phyloP scores from a whole-genome alignment of 441 rosid species.

The Populus hybrid region DNA sequence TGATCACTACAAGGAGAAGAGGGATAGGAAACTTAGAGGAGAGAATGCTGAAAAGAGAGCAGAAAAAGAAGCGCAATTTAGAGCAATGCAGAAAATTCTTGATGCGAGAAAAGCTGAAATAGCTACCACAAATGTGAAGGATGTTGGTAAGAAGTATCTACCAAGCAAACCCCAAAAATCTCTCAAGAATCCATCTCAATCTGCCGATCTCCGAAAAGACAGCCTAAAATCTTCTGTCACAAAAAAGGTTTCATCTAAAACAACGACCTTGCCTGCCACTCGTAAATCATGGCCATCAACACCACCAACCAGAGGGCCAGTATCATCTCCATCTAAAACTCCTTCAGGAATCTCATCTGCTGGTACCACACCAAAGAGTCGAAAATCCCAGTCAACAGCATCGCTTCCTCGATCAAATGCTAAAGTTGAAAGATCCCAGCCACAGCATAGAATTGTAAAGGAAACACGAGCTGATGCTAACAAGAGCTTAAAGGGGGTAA shows the following conservation, averaged over 20 bases:
- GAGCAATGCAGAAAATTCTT: slow-evolving; percentile 50
- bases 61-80: slow-evolving; percentile 52
- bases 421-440: slow-evolving; percentile 40
- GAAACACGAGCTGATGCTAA: slow-evolving; percentile 20
- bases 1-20: slow-evolving; percentile 55
- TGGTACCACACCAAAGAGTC: slow-evolving; percentile 36
- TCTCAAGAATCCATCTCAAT: slow-evolving; percentile 30
- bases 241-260: slow-evolving; percentile 40
- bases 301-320: slow-evolving; percentile 43
- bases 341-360: slow-evolving; percentile 36
- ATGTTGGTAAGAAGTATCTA: slow-evolving; percentile 32
- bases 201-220: slow-evolving; percentile 40
- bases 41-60: slow-evolving; percentile 48
- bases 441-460: slow-evolving; percentile 31
- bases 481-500: slow-evolving; percentile 27
- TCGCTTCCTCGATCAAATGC: slow-evolving; percentile 33
- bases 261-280: slow-evolving; percentile 38
- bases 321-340: slow-evolving; percentile 42
- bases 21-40: slow-evolving; percentile 55
- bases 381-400: slow-evolving; percentile 42
- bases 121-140: slow-evolving; percentile 36
- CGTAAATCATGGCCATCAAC: slow-evolving; percentile 66
- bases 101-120: slow-evolving; percentile 52
- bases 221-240: slow-evolving; percentile 35
- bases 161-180: slow-evolving; percentile 33